Base-by-base conservation (phyloP, 148 eudicot species). In the Fagopyrum esculentum region DNA sequence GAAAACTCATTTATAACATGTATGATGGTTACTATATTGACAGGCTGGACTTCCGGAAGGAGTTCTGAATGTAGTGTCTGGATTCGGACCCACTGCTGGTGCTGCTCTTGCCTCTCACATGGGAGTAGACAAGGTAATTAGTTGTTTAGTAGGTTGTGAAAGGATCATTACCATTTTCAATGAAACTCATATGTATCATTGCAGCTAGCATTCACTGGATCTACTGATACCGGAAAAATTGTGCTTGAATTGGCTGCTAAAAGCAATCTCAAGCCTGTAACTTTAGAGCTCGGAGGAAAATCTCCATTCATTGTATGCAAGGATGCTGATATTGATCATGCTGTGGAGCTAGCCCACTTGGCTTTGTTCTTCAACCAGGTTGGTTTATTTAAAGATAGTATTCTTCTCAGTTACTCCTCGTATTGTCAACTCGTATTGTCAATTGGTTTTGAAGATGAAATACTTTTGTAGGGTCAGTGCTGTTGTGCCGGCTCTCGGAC, bases 401-500 rank as follows among this genome's bases (percentile, higher is more conserved):
- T 30, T 30, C 2, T 30, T 30, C 1, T 30, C 35, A 30, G 35
- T 30, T 30, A 30, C 35, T 30, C 35, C n/a, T n/a, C n/a, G n/a
- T n/a, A n/a, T n/a, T n/a, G n/a, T n/a, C n/a, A n/a, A n/a, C 40
- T 35, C 40, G 40, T 35, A 35, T 35, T 35, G 40, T 35, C 40
- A 35, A 35, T 35, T 35, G 40, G 1, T 35, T 35, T 35, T 35
- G 40, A 35, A 35, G 40, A 35, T 35, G 40, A 35, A 35, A 35
- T 35, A 2, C 3, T 35, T 35, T 35, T 35, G 40, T 74, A 92
- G 98, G 98, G 98, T 75, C 98, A 92, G 89, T 92, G 98, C 74
- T 92, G 98, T 51, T 90, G 96, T 78, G 89, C 98, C 74, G 98
- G 98, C 26, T 92, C 98, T 13, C 85, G 98, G n/a, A 92, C 98